These are phyloP conservation scores for Penicillium lividum DNA, from an alignment of 495 filamentous ascomycete species.

Conservation along the genomic window DNA sequence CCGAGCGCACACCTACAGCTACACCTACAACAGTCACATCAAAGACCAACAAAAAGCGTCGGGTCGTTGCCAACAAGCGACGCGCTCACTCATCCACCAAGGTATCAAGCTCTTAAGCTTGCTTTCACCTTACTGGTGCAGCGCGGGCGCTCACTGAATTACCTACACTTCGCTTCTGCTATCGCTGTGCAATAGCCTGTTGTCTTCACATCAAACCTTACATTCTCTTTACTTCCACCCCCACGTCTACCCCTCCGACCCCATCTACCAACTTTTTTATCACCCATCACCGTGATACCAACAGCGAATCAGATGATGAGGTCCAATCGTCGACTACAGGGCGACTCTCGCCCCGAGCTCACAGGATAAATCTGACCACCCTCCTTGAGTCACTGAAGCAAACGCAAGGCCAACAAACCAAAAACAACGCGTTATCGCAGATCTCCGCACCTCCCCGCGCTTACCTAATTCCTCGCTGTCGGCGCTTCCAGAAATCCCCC, in stretches of 20 bases:
- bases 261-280: conserved; percentile 1
- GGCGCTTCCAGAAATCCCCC: conserved; percentile 29
- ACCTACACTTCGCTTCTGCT: conserved; percentile 14
- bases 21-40: conserved; percentile 10
- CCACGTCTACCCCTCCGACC: conserved; percentile 9
- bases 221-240: conserved; percentile 7
- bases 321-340: conserved; percentile 1
- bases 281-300: conserved; percentile 22
- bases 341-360: neutral
- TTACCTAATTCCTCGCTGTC: conserved; percentile 34
- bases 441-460: conserved; percentile 23
- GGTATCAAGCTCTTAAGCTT: conserved; percentile 13
- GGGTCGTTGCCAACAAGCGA: conserved; percentile 33
- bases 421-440: conserved; percentile 11
- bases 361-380: neutral
- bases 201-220: neutral
- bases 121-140: conserved; percentile 10
- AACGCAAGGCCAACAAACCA: neutral
- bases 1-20: conserved; percentile 29
- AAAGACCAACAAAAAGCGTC: conserved; percentile 45
- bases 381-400: neutral
- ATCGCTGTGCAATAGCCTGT: conserved; percentile 10
- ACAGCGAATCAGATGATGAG: conserved; percentile 18
- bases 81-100: conserved; percentile 39
- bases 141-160: conserved; percentile 27